Evolutionary conservation across 371 early-diverging fungal genomes (phyloP).

Genomic region (Choanephora cucurbitarum): DNA sequence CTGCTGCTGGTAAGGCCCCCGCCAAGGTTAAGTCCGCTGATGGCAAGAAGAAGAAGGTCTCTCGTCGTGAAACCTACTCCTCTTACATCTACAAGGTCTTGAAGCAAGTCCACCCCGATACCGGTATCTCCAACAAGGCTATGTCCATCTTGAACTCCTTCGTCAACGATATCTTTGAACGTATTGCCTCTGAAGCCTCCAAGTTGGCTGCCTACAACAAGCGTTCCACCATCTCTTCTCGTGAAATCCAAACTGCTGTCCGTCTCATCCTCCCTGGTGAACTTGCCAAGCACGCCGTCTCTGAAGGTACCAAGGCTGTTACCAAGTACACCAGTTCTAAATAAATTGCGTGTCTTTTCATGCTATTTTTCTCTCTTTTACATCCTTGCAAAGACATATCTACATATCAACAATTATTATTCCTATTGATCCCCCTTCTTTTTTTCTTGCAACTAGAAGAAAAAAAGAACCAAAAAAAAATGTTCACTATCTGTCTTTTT

Average conservation of each 20-base stretch:
- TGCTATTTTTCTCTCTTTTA: conserved; percentile 2
- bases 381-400: no score
- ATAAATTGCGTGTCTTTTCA: conserved; percentile 34
- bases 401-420: no score
- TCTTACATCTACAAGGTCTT: conserved; percentile 97
- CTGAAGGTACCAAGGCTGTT: conserved; percentile 97
- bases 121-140: conserved; percentile 98
- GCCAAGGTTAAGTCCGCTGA: conserved; percentile 1
- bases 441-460: neutral
- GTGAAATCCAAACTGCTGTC: conserved; percentile 95
- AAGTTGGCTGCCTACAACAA: conserved; percentile 93
- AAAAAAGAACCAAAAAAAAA: no score
- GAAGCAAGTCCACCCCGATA: conserved; percentile 97
- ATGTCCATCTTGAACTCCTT: conserved; percentile 98
- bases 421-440: neutral
- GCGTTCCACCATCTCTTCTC: conserved; percentile 91
- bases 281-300: conserved; percentile 96
- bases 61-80: conserved; percentile 90
- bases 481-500: no score
- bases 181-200: conserved; percentile 88
- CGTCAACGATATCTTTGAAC: conserved; percentile 97
- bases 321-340: conserved; percentile 93
- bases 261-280: conserved; percentile 95
- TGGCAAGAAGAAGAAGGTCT: conserved; percentile 60
- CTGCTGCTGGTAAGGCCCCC: conserved; percentile 75